Percentiles rank a stretch among this genome's conserved stretches.
These are phyloP conservation scores for Eremothecium cymbalariae DNA, from an alignment of 1,139 yeast genomes.

Conservation along the genomic window DNA sequence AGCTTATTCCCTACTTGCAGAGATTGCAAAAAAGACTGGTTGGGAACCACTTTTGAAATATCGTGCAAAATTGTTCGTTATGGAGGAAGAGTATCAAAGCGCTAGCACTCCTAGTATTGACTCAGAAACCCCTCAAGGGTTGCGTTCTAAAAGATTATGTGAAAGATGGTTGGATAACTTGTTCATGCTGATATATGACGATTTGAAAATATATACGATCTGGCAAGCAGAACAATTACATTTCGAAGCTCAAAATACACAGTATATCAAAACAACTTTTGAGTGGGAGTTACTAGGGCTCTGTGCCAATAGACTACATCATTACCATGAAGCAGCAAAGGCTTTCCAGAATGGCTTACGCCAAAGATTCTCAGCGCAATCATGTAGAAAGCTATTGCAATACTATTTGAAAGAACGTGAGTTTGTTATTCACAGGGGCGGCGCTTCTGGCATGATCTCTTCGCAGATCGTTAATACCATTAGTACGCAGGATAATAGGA, in stretches of 20 bases:
- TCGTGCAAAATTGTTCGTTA: constrained; percentile 86
- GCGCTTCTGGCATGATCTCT: constrained; percentile 25
- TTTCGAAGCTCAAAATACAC: constrained; percentile 73
- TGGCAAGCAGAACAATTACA: constrained; percentile 93
- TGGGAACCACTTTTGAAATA: constrained; percentile 82
- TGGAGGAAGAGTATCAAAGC: constrained; percentile 78
- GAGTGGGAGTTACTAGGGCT: constrained; percentile 94
- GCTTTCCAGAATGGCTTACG: constrained; percentile 72
- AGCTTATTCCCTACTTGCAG: constrained; percentile 77
- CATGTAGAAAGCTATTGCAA: constrained; percentile 66
- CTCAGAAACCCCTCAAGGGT: constrained; percentile 37
- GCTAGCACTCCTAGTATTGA: constrained; percentile 26
- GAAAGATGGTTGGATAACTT: constrained; percentile 95
- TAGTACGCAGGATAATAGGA: constrained; percentile 48
- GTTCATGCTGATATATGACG: constrained; percentile 87
- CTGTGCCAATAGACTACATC: constrained; percentile 77
- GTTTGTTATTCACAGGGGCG: constrained; percentile 20
- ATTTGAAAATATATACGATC: constrained; percentile 79
- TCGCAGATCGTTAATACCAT: constrained; percentile 37
- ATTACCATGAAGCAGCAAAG: constrained; percentile 72
- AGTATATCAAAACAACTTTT: constrained; percentile 67
- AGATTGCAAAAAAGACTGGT: constrained; percentile 69
- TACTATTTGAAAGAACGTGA: constrained; percentile 43
- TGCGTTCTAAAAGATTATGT: constrained; percentile 63
- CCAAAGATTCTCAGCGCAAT: constrained; percentile 71